These are phyloP conservation scores for Backusella morwellensis DNA, from an alignment of 192 early-diverging fungal species.

Conservation along the genomic window DNA sequence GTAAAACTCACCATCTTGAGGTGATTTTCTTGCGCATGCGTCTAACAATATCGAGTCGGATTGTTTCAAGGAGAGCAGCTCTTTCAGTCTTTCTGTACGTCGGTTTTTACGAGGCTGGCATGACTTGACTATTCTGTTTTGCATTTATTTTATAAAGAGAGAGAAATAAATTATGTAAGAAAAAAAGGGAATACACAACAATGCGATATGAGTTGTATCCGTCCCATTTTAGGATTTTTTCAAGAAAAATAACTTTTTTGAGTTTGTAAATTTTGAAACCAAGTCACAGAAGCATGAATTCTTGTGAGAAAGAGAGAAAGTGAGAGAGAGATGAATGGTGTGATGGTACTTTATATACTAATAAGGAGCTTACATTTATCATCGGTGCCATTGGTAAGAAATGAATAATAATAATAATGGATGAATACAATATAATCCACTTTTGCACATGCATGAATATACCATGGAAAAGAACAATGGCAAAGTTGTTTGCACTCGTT, in stretches of 20 bases:
- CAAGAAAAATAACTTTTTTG: no score
- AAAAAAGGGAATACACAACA: background rate
- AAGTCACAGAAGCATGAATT: background rate
- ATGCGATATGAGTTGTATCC: background rate
- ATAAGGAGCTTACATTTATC: no score
- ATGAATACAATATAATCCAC: no score
- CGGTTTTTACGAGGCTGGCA: constrained; percentile 7
- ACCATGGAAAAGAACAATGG: no score
- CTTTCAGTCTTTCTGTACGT: constrained; percentile 12
- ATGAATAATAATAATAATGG: no score
- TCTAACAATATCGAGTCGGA: constrained; percentile 22
- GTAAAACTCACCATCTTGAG: constrained; percentile 1
- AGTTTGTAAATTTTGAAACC: background rate
- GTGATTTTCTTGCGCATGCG: constrained; percentile 20
- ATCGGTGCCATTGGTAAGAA: no score
- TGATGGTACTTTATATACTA: no score
- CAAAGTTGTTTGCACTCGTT: no score
- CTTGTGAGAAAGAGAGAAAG: no score
- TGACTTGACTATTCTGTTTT: constrained; percentile 18
- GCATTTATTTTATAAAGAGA: background rate
- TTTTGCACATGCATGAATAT: no score
- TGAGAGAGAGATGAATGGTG: no score
- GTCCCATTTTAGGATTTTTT: background rate
- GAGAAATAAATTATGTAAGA: background rate
- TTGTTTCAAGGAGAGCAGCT: constrained; percentile 21